Percentiles rank a stretch among this genome's conserved stretches.
Evolutionary conservation across 2,329 filamentous ascomycete genomes (phyloP).

Genomic region (Alternaria ethzedia): DNA sequence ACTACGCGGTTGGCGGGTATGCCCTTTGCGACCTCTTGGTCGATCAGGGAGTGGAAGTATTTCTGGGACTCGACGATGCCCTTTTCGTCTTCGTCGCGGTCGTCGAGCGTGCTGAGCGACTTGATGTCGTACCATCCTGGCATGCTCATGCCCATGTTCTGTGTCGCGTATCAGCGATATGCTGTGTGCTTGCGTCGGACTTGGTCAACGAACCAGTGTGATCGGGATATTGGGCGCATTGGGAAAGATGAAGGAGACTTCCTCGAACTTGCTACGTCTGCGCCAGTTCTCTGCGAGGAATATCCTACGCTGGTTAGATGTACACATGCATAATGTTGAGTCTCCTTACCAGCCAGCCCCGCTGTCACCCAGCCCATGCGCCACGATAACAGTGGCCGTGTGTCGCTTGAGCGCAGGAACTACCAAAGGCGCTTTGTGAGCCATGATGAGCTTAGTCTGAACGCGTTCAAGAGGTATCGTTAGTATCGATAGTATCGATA

Average conservation of each 20-base stretch:
- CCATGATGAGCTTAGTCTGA: constrained; percentile 26
- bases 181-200: not conserved
- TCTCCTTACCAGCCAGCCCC: constrained; percentile 72
- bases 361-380: constrained; percentile 86
- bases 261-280: constrained; percentile 76
- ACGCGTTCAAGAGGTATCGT: constrained; percentile 5
- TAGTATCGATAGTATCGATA: constrained; percentile 7
- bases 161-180: constrained; percentile 5
- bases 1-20: constrained; percentile 85
- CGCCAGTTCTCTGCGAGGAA: constrained; percentile 88
- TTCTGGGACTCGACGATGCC: constrained; percentile 76
- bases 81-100: constrained; percentile 66
- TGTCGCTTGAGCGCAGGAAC: constrained; percentile 82
- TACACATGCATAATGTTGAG: not conserved
- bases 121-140: constrained; percentile 85
- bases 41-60: constrained; percentile 80
- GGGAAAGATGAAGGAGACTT: constrained; percentile 93
- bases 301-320: constrained; percentile 57
- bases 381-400: constrained; percentile 93
- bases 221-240: constrained; percentile 88
- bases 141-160: constrained; percentile 81
- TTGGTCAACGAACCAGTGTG: constrained; percentile 66
- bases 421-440: constrained; percentile 62
- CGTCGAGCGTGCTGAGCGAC: constrained; percentile 54
- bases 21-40: constrained; percentile 78